Base-by-base conservation (phyloP, 164 flowering plant species). In the Nymphaea colorata region DNA sequence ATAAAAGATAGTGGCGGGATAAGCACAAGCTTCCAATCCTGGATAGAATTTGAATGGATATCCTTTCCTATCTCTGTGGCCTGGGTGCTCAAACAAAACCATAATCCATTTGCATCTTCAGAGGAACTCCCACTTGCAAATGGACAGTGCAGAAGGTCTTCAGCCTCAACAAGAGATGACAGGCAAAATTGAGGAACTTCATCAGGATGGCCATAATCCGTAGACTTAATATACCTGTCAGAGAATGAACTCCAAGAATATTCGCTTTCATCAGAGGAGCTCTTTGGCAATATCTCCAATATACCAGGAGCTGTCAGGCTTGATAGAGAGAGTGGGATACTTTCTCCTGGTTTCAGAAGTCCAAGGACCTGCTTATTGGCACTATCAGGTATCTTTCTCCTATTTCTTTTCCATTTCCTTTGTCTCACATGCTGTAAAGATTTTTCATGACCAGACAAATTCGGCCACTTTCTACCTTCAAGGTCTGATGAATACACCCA, bases 31-130 rank as follows among this genome's bases (percentile, higher is more conserved):
- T 60, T 79, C 99, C 99, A 94, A 76, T 94, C 99, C 71, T 85
- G 85, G 66, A 94, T 86, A 43, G 96, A 88, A 76, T 90, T 78
- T 66, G 95, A 87, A 72, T 73, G 84, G 63, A 84, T 82, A 75
- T 94, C 96, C 75, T 86, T 91, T 62, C 95, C 87, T 75, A 94
- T 87, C 76, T 88, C 92, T 65, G 86, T 74, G 15, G 96, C 87
- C 74, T 82, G 83, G 71, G 85, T 76, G 79, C 81, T 83, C 79
- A 87, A 69, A 72, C 83, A 85, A 77, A 94, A 90, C 99, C 97
- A 94, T 70, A 88, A 44, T 16, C 80, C 83, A 44, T 47, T 82
- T 7, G 73, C 65, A 72, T 74, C 69, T 72, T 59, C 70, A 45
- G 97, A 86, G 66, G 97, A 87, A 64, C 79, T 82, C 72, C 82